Conservation (phyloP, 257 asterid genomes). For the Scutellaria galericulata region DNA sequence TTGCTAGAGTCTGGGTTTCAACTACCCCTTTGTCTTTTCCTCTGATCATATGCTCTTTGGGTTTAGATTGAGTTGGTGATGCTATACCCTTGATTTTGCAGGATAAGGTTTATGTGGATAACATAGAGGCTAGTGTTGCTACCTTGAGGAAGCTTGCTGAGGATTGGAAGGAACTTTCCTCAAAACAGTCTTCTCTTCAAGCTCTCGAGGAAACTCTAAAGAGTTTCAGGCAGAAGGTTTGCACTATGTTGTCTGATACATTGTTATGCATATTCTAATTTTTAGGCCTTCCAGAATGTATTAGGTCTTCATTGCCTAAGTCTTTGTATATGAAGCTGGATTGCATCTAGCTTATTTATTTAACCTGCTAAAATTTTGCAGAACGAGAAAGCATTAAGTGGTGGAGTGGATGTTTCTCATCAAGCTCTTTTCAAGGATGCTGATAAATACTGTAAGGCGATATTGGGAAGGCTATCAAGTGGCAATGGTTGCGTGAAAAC, state of each 20-base stretch:
- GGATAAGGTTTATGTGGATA: constrained; percentile 68
- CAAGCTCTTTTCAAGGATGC: constrained; percentile 61
- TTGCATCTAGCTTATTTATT: not conserved
- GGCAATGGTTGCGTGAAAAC: constrained; percentile 63
- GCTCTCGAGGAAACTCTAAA: constrained; percentile 57
- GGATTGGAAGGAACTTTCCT: constrained; percentile 59
- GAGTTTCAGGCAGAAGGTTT: constrained; percentile 72
- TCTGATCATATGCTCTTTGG: not conserved
- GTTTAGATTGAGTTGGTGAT: not conserved
- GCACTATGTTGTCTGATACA: not conserved
- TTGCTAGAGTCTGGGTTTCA: constrained; percentile 2
- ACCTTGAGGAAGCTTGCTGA: constrained; percentile 61
- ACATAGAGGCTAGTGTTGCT: constrained; percentile 71
- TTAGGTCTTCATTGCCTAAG: not conserved
- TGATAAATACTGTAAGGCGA: constrained; percentile 60
- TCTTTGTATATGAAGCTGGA: not conserved
- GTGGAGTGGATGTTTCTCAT: constrained; percentile 50
- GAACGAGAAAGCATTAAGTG: constrained; percentile 72
- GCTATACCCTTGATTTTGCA: constrained; percentile 38
- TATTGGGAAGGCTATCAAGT: constrained; percentile 55
- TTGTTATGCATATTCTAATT: not conserved
- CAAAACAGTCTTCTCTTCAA: constrained; percentile 63
- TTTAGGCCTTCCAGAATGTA: not conserved
- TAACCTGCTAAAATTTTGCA: constrained; percentile 34
- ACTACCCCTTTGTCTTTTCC: not conserved